Evolutionary conservation across 129 eudicot genomes (phyloP), one percentile per base, ranked within the genome.

Genomic region (Cynara cardunculus): DNA sequence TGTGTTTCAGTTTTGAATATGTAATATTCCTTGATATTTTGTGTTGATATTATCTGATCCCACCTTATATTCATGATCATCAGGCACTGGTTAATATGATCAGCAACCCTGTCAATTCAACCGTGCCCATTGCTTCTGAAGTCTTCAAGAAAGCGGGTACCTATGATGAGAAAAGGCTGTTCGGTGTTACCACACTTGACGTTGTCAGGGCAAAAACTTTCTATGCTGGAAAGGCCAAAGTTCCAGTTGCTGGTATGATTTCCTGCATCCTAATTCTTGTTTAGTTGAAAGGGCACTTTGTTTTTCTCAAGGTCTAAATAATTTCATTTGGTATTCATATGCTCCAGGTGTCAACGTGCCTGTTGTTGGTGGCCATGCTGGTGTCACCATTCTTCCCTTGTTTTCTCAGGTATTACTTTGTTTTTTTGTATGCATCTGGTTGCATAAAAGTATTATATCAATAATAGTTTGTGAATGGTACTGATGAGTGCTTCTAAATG

Each of bases 321-420:
- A n/a, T 61, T 46, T 71, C 44, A 74, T 46, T 73, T 64, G 61
- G 16, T 44, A 28, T 80, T n/a, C 56, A 5, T 8, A 62, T 84
- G 69, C 75, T 69, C 1, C 94, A 96, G 99, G 84, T 70, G 99
- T 96, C 26, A 91, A 91, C 83, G 97, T 96, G 41, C 99, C 99
- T 19, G 99, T 96, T 78, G 90, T 96, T 70, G 99, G 99, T 76
- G 99, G 99, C 25, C 99, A 96, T 84, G 99, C 99, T 64, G 99
- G 99, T 61, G 70, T 91, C n/a, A 96, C 99, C 79, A 96, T 96
- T 82, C 98, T 96, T 31, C 99, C 99, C 11, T 84, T 96, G 81
- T 93, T 96, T 82, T 96, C 99, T 31, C 99, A 96, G 76, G 99
- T 95, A 92, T 14, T 66, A n/a, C 44, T 49, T 53, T 1, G 25